A percentile compares a stretch with the other conserved stretches of the same genome.
Evolutionary conservation across 371 early-diverging fungal species (phyloP).

Genomic region (Rhizopus sp.): DNA sequence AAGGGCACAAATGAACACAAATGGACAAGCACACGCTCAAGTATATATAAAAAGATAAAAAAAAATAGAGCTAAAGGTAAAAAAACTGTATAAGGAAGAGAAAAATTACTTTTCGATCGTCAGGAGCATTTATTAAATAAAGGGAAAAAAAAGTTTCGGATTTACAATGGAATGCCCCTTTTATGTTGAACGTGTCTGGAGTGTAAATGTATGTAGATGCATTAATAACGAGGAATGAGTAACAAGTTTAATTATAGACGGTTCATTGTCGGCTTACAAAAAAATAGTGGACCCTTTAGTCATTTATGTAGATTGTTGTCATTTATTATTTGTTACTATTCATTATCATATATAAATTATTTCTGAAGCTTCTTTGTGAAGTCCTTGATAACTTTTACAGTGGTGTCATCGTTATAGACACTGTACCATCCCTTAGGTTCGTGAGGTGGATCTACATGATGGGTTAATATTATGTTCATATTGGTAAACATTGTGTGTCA

Average conservation of each 20-base stretch:
- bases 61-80: constrained; percentile 1
- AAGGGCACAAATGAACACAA: too few relatives aligned
- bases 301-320: background rate
- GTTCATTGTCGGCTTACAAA: background rate
- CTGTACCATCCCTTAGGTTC: constrained; percentile 52
- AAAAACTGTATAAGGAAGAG: constrained; percentile 6
- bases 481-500: background rate
- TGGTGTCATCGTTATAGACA: constrained; percentile 44
- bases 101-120: constrained; percentile 17
- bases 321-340: background rate
- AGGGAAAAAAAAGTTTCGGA: constrained; percentile 14
- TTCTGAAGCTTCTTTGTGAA: constrained; percentile 1
- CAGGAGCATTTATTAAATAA: constrained; percentile 22
- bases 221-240: background rate
- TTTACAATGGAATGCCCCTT: constrained; percentile 25
- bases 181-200: background rate
- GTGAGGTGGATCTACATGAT: constrained; percentile 42
- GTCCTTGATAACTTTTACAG: constrained; percentile 25
- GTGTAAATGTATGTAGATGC: background rate
- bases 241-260: too few relatives aligned
- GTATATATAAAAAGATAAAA: constrained; percentile 1
- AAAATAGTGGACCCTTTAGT: background rate
- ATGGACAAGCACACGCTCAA: background rate
- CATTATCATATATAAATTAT: background rate
- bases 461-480: background rate